Evolutionary conservation across 441 rosid species (phyloP), one percentile per base, ranked within the genome.

Genomic region (California macrophylla): DNA sequence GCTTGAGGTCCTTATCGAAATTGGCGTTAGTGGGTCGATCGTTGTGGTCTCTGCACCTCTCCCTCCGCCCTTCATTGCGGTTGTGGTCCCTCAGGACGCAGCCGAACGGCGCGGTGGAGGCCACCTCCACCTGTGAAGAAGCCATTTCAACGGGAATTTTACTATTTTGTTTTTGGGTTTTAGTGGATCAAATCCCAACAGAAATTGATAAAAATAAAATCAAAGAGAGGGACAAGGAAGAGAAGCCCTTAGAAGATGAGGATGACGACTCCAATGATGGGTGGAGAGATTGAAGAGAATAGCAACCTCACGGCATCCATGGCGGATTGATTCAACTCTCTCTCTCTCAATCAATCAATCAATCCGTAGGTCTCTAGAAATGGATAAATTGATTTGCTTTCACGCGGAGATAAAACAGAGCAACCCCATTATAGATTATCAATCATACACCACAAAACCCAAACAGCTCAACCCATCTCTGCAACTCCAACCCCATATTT

Each of bases 1-100:
- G 87, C 63, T 88, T 82, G 21, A 91, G 81, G 79, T 89, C 89
- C 79, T 81, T 91, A 71, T 85, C 84, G 66, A 88, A 84, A 2
- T 79, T 82, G 8, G 84, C 40, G 40, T 6, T 6, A 6, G 8
- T 6, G 40, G 7, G 10, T 4, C 9, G 76, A 3, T 74, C 79
- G 71, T 73, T 76, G 78, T 68, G 75, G 10, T 83, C 86, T 70
- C 80, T 77, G 73, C 79, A 74, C 67, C 80, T 72, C 47, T 84
- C 84, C 15, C 47, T 40, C 47, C 54, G 54, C 54, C 54, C 1
- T 0, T 45, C 54, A 16, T 6, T n/a, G 56, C 21, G 18, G 56
- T 47, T 47, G 56, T 47, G 56, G 56, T 47, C 56, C 18, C 21
- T 47, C 21, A 47, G 6, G 6, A 47, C 56, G 56, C 56, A 47